These are phyloP conservation scores for Sphagnum magellanicum DNA, from an alignment of 228 moss, liverwort and hornwort species.

Conservation along the genomic window DNA sequence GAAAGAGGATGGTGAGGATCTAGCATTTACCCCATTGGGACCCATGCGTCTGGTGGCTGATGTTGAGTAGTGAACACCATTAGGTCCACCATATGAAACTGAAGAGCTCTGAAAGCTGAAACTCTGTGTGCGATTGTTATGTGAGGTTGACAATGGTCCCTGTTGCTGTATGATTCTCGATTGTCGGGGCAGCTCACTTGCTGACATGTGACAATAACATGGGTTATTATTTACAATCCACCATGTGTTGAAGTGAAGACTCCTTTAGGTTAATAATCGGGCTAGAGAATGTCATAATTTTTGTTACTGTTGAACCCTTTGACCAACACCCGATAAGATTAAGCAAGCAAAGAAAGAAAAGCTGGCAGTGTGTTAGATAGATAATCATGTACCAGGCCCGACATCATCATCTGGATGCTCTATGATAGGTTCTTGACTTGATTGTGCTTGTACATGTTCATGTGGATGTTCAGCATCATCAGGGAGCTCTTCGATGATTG, in stretches of 20 bases:
- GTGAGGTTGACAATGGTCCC: constrained; percentile 26
- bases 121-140: constrained; percentile 25
- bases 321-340: too few relatives aligned
- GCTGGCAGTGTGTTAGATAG: too few relatives aligned
- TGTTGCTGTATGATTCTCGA: constrained; percentile 14
- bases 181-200: too few relatives aligned
- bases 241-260: too few relatives aligned
- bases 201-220: too few relatives aligned
- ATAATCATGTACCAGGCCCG: constrained; percentile 38
- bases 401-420: constrained; percentile 93
- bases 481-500: constrained; percentile 70
- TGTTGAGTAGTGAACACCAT: constrained; percentile 66
- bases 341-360: too few relatives aligned
- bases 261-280: too few relatives aligned
- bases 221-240: too few relatives aligned
- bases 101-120: constrained; percentile 83
- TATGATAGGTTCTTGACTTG: constrained; percentile 67
- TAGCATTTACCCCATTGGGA: constrained; percentile 60
- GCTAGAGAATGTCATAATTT: too few relatives aligned
- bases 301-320: too few relatives aligned
- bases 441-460: constrained; percentile 26
- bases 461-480: constrained; percentile 37
- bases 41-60: constrained; percentile 71
- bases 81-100: constrained; percentile 73
- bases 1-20: not conserved